Evolutionary conservation across 1,284 basidiomycete genomes (phyloP).

Genomic region (Gymnopus androsaceus): DNA sequence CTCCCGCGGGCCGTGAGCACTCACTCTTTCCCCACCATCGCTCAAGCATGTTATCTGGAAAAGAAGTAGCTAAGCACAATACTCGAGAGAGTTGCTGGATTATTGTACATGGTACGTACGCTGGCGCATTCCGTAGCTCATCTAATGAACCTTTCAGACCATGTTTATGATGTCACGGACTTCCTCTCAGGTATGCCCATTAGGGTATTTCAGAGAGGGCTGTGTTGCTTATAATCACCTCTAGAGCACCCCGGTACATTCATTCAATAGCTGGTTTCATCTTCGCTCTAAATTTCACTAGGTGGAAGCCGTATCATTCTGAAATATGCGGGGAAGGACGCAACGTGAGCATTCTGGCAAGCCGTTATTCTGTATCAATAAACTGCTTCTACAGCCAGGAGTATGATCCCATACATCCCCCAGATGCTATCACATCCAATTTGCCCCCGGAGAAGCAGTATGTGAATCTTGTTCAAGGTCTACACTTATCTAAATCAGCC

Average conservation of each 20-base stretch:
- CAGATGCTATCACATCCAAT: conserved; percentile 83
- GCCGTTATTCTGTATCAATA: neutral
- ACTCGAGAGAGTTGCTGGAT: conserved; percentile 82
- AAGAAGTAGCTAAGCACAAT: conserved; percentile 72
- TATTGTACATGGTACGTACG: conserved; percentile 85
- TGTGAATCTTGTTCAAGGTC: conserved; percentile 26
- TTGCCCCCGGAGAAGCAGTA: conserved; percentile 78
- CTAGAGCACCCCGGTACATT: conserved; percentile 66
- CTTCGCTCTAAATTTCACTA: neutral
- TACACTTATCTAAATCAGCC: conserved; percentile 11
- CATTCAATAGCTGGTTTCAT: neutral
- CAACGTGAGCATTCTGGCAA: conserved; percentile 53
- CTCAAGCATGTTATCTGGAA: conserved; percentile 42
- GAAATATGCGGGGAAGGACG: conserved; percentile 81
- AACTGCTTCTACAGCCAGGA: conserved; percentile 49
- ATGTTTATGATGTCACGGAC: conserved; percentile 78
- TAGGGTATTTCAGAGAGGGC: neutral
- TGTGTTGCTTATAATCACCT: neutral
- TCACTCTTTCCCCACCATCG: neutral
- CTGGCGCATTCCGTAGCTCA: conserved; percentile 32
- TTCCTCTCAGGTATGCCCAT: conserved; percentile 58
- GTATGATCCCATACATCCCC: conserved; percentile 88
- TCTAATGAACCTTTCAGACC: conserved; percentile 36
- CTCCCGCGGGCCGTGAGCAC: too few relatives aligned
- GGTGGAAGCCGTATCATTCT: conserved; percentile 40